A percentile compares a stretch with the other conserved stretches of the same genome.
phyloP scores from a whole-genome alignment of 371 early-diverging fungal species.

The Saksenaea oblongispora region DNA sequence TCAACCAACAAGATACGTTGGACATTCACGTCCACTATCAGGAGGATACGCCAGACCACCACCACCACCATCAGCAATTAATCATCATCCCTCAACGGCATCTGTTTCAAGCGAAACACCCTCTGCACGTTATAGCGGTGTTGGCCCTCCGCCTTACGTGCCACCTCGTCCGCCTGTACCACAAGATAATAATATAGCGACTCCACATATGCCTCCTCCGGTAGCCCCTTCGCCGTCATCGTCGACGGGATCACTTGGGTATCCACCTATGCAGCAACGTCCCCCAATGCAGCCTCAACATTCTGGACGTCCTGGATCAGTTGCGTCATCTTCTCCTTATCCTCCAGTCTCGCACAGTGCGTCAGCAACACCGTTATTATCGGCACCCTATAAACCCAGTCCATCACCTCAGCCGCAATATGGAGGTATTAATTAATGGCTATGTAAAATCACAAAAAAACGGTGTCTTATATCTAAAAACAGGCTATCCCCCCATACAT shows the following conservation, averaged over 20 bases:
- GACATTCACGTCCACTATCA: constrained; percentile 17
- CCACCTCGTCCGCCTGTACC: constrained; percentile 13
- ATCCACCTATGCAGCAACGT: constrained; percentile 1
- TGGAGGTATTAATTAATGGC: constrained; percentile 4
- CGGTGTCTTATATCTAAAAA: background rate
- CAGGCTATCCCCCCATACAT: constrained; percentile 13
- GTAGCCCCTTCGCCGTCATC: constrained; percentile 13
- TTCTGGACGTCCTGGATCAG: constrained; percentile 8
- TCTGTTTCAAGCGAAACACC: constrained; percentile 14
- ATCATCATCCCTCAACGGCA: constrained; percentile 12
- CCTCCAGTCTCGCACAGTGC: background rate
- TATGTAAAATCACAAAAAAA: background rate
- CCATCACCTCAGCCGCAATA: constrained; percentile 8
- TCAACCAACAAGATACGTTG: constrained; percentile 39
- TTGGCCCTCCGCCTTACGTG: constrained; percentile 20
- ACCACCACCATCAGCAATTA: constrained; percentile 19
- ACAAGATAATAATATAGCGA: constrained; percentile 16
- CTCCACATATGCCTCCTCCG: constrained; percentile 24
- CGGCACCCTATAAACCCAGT: constrained; percentile 17
- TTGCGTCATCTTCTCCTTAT: constrained; percentile 8
- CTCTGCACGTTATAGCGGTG: constrained; percentile 18
- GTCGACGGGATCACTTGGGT: constrained; percentile 21
- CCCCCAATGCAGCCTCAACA: constrained; percentile 7
- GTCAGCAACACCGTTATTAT: constrained; percentile 8
- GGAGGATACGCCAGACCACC: constrained; percentile 17